Evolutionary conservation across 1,284 basidiomycete genomes (phyloP).

Genomic region (Peniophora sp.): DNA sequence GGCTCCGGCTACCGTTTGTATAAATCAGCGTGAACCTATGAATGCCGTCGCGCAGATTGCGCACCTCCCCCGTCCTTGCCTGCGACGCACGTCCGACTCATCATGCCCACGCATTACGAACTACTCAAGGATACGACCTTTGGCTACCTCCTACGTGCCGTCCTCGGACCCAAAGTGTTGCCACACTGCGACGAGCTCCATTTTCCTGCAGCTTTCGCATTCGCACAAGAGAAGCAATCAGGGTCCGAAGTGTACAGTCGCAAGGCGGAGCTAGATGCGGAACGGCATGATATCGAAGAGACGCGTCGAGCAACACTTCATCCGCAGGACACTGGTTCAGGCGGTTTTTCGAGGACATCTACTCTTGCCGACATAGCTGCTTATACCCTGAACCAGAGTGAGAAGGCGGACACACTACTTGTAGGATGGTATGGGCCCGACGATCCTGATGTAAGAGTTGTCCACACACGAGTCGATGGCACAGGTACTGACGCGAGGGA

Average conservation of each 20-base stretch:
- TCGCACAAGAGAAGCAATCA: not conserved
- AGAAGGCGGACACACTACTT: constrained; percentile 4
- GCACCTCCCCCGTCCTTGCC: not conserved
- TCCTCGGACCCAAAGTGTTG: constrained; percentile 5
- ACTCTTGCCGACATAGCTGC: not conserved
- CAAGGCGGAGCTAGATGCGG: not conserved
- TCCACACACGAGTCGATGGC: not conserved
- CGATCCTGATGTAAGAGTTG: not conserved
- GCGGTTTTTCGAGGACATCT: not conserved
- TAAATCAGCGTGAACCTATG: too few species aligned
- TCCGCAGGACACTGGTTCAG: too few species aligned
- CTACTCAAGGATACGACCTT: constrained; percentile 7
- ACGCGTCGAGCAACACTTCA: not conserved
- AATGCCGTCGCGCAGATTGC: too few species aligned
- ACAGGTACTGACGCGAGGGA: not conserved
- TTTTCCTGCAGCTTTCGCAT: constrained; percentile 2
- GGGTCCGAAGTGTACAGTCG: not conserved
- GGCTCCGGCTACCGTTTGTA: too few species aligned
- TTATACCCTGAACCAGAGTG: not conserved
- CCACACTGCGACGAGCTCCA: constrained; percentile 4
- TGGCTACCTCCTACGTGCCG: constrained; percentile 6
- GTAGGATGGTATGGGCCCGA: not conserved
- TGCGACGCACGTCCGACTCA: too few species aligned
- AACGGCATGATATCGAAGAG: not conserved
- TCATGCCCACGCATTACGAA: too few species aligned